Base-by-base conservation (phyloP, 2,329 filamentous ascomycete species). In the Claviceps africana region DNA sequence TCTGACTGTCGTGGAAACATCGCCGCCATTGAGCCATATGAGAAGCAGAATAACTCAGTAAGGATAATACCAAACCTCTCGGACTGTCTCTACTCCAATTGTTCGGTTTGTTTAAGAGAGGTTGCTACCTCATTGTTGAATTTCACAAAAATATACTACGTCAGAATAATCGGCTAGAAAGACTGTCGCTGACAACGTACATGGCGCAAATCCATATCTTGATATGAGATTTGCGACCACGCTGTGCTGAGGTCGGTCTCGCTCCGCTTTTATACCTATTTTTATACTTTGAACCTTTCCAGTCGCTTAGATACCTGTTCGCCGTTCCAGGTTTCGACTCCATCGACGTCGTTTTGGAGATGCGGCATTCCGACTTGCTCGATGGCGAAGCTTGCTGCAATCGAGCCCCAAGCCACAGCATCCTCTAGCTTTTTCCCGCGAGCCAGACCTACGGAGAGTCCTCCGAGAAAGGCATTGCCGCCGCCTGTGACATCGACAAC, bases 401-500 rank as follows among this genome's bases (percentile, higher is more conserved):
- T 77, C 46, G 80, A 85, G 4, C 83, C 93, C 80, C 85, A 91
- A 0, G 79, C 73, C 5, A 86, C 82, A 5, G 88, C 89, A 60
- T 88, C 82, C 55, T 83, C 79, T 42, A 86, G 72, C 28, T 66
- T 62, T 58, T 77, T 72, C 1, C 79, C 81, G 50, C 84, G 70
- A 33, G 74, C 82, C 58, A 85, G 67, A 1, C 73, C 81, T 13
- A 82, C 72, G 0, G 74, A 70, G 47, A 82, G 59, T n/a, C 77
- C 76, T 22, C 77, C 76, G 25, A 96, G 72, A 60, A 96, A 97
- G 0, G 86, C 83, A 67, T 98, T 98, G 0, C 93, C 93, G 21
- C 89, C 93, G 10, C 93, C 93, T 0, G 93, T 97, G 0, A 91
- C 90, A 66, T 97, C 93, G n/a, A 93, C 71, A 1, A 96, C 88